Base-by-base conservation (phyloP, 192 early-diverging fungal genomes). In the Backusella australiensis region DNA sequence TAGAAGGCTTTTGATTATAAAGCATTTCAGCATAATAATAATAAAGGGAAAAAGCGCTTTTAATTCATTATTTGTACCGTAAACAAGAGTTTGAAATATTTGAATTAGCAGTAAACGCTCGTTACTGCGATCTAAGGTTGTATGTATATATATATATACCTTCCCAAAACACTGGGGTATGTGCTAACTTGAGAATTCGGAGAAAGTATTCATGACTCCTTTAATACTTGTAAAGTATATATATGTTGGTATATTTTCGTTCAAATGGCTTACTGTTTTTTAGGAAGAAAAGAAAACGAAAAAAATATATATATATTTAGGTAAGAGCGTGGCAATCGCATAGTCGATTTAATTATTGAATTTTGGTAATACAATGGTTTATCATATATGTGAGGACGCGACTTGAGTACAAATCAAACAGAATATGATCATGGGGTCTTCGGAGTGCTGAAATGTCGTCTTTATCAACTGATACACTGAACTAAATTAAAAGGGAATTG, bases 341-440 rank as follows among this genome's bases (percentile, higher is more conserved):
- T 21, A 56, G 8, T 6, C 2, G 21, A 21, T 21, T 56, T 21
- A 21, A 56, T 9, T 21, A 56, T 56, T 9, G 19, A n/a, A 56
- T 21, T 21, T 56, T 56, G 1, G 53, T 56, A 56, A 9, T 56
- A 56, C 53, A 56, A 56, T 56, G 53, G 53, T 26, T 23, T 56
- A 56, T 56, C n/a, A 56, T 56, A 9, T 21, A 21, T 56, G n/a
- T 26, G 9, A 21, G 19, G 53, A 56, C 53, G n/a, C 53, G 53
- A 56, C 53, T 56, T 56, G 49, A 56, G 53, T 21, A 56, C 53
- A 56, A 56, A 56, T 56, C 53, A 56, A 56, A 56, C 21, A n/a
- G 21, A 21, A 21, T 21, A 56, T 56, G 8, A 21, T 56, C 53
- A 56, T 56, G 53, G 53, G 52, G 21, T 2, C 21, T 56, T 23